Evolutionary conservation across 768 basidiomycete species (phyloP).

Genomic region (Kondoa subrosea): DNA sequence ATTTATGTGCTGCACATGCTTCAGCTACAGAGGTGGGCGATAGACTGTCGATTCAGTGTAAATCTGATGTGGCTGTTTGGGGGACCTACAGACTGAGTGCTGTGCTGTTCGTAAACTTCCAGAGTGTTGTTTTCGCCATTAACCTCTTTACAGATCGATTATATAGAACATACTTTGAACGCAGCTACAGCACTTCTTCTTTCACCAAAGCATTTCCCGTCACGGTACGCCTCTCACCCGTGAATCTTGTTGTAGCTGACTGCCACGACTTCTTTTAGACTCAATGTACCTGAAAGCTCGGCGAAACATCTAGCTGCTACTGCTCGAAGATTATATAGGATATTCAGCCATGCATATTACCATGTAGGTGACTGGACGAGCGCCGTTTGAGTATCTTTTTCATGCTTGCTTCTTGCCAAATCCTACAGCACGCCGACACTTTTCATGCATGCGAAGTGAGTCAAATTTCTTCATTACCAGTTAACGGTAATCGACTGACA

Average conservation of each 20-base stretch:
- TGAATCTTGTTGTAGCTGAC: conserved; percentile 17
- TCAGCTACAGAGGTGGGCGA: conserved; percentile 14
- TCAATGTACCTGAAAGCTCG: conserved; percentile 64
- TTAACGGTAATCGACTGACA: not conserved
- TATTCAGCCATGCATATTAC: conserved; percentile 87
- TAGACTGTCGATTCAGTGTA: not conserved
- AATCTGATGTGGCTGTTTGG: not conserved
- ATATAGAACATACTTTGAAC: conserved; percentile 81
- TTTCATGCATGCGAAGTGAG: conserved; percentile 18
- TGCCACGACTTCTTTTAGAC: conserved; percentile 35
- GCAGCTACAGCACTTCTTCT: conserved; percentile 82
- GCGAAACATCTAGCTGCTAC: conserved; percentile 77
- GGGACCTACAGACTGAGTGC: conserved; percentile 38
- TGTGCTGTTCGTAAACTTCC: conserved; percentile 41
- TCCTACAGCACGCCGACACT: conserved; percentile 18
- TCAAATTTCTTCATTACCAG: not conserved
- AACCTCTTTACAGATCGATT: conserved; percentile 46
- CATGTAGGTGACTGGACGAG: too few species aligned
- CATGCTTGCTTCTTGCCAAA: not conserved
- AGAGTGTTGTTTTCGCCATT: not conserved
- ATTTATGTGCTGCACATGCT: conserved; percentile 81
- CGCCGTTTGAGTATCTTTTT: not conserved
- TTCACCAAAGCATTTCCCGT: conserved; percentile 61
- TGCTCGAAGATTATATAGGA: conserved; percentile 75
- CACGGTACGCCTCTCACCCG: conserved; percentile 21